Base-by-base conservation (phyloP, 495 filamentous ascomycete genomes). In the Podospora anserina region DNA sequence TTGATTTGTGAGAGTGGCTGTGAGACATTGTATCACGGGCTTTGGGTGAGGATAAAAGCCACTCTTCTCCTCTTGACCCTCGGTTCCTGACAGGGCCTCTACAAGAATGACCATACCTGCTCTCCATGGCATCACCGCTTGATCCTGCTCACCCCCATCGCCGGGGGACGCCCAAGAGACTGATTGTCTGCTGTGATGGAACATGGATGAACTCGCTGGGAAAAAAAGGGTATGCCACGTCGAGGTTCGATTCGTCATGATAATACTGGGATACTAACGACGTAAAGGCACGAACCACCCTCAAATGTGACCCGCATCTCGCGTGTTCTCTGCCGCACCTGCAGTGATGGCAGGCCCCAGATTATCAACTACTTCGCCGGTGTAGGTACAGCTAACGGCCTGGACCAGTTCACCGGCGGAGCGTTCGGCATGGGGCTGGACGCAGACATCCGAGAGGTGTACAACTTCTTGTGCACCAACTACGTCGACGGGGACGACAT, bases 381-480 rank as follows among this genome's bases (percentile, higher is more conserved):
- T 18, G 77, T 85, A 9, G 84, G 84, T 18, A 81, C 71, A 61
- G 76, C 76, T 70, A 60, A 32, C 80, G 7, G 81, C n/a, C 61
- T 77, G 6, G 82, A 86, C 73, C 76, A 78, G 23, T 68, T 84
- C n/a, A 74, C 81, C 28, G 83, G 84, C 18, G 84, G 85, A 59
- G 72, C 80, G 1, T 83, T 81, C 61, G 84, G 84, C 6, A 70
- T 76, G 65, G 82, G 81, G 11, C 73, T 84, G 13, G 74, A 78
- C 59, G 66, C 64, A 71, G 73, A 89, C 68, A 86, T 92, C 60
- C 80, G 87, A 5, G 86, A 88, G 70, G 86, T 82, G 1, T 92
- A 92, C 76, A 83, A 82, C 55, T 91, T 90, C 74, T 72, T 91
- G 56, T 81, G 82, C 58, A 84, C 85, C 63, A 91, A 92, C 78